Percentiles rank a stretch among this genome's conserved stretches.
These are phyloP conservation scores for Claviceps quebecensis DNA, from an alignment of 2,329 filamentous ascomycete species.

Conservation along the genomic window DNA sequence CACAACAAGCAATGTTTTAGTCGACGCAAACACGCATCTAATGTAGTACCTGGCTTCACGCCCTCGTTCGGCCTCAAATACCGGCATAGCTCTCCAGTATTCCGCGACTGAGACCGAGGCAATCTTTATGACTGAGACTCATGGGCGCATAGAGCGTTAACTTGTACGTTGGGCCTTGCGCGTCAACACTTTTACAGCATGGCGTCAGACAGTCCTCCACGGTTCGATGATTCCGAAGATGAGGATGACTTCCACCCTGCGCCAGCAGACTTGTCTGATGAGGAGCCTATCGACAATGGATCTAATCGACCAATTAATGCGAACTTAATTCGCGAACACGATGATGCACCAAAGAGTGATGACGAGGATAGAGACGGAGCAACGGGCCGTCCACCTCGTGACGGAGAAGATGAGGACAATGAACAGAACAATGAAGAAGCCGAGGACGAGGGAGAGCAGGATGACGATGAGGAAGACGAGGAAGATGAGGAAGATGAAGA, in stretches of 20 bases:
- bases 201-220: slow-evolving; percentile 32
- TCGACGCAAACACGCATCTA: neutral
- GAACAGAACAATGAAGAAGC: slow-evolving; percentile 21
- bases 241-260: slow-evolving; percentile 84
- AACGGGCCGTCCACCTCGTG: neutral
- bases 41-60: neutral
- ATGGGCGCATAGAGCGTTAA: neutral
- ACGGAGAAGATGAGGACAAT: slow-evolving; percentile 12
- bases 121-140: neutral
- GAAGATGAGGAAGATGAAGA: slow-evolving; percentile 39
- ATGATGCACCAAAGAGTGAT: slow-evolving; percentile 18
- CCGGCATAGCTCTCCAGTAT: neutral
- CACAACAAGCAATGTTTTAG: too few relatives aligned
- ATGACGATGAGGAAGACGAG: slow-evolving; percentile 36
- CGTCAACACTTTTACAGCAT: slow-evolving; percentile 20
- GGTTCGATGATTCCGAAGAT: slow-evolving; percentile 53
- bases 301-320: slow-evolving; percentile 21
- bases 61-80: neutral
- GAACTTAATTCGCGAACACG: slow-evolving; percentile 15
- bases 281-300: slow-evolving; percentile 26
- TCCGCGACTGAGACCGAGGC: neutral
- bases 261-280: slow-evolving; percentile 59
- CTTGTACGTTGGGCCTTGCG: neutral
- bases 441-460: slow-evolving; percentile 24
- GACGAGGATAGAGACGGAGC: slow-evolving; percentile 30